A percentile compares a stretch with the other conserved stretches of the same genome.
phyloP scores from a whole-genome alignment of 805 yeast genomes.

The Isabelozyma pseudorhagii region DNA sequence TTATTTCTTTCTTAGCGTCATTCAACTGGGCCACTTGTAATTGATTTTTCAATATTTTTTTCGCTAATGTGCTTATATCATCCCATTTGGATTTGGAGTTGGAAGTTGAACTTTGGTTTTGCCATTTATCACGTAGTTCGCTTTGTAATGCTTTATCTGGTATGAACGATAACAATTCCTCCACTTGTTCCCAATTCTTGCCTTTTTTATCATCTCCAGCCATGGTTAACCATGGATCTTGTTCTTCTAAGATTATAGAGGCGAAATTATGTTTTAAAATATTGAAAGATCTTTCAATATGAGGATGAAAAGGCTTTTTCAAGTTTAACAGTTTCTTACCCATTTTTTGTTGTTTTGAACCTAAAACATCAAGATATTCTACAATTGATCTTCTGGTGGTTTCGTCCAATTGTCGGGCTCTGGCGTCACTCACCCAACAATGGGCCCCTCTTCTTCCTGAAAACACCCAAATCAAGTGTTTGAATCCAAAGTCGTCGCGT shows the following conservation, averaged over 20 bases:
- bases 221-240: constrained; percentile 72
- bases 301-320: constrained; percentile 88
- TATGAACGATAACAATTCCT: constrained; percentile 56
- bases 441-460: constrained; percentile 99
- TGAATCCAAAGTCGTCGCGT: constrained; percentile 84
- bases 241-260: constrained; percentile 68
- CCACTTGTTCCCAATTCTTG: constrained; percentile 45
- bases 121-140: constrained; percentile 61
- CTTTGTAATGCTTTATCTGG: constrained; percentile 58
- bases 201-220: constrained; percentile 36
- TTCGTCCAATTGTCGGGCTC: constrained; percentile 77
- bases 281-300: constrained; percentile 70
- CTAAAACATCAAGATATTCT: constrained; percentile 77
- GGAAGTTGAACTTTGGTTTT: constrained; percentile 19
- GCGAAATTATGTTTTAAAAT: constrained; percentile 62
- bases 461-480: constrained; percentile 88
- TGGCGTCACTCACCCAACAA: constrained; percentile 91
- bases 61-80: constrained; percentile 60
- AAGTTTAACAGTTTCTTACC: constrained; percentile 53
- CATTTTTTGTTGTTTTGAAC: constrained; percentile 31
- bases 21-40: constrained; percentile 46
- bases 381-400: constrained; percentile 71
- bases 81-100: constrained; percentile 72
- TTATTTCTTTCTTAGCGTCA: constrained; percentile 79
- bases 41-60: constrained; percentile 41